Evolutionary conservation across 2,329 filamentous ascomycete species (phyloP), one percentile per base, ranked within the genome.

Genomic region (Claviceps africana): DNA sequence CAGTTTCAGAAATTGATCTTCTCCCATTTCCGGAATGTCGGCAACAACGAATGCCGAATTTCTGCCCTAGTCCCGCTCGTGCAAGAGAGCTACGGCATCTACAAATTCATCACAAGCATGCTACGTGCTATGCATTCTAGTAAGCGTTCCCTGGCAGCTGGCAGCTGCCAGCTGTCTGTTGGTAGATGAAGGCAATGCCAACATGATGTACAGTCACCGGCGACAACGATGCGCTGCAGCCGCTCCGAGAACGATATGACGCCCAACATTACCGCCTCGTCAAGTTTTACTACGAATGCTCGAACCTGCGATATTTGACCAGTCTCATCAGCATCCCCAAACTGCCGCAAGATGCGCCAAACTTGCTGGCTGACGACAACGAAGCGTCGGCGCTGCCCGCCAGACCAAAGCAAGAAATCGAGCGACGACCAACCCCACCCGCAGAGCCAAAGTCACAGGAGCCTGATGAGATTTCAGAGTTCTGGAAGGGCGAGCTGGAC

Each of bases 91-190:
- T 98, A 97, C 69, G 93, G 93, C 47, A 97, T 98, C 60, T 98
- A 98, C 76, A 97, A 97, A 70, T 98, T 98, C 67, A 90, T 96
- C 58, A 98, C 93, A 0, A 98, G 93, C 84, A 98, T 98, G 93
- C 72, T 98, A 56, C 82, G 93, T 52, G 93, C 93, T 17, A 96
- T 98, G 90, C 91, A 98, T 67, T 91, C 87, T 2, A 89, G 86
- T 90, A 74, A 64, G n/a, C 4, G 83, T 71, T 17, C 33, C 2
- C 11, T 30, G 30, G 15, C 21, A 25, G 21, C 22, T 25, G 42
- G 37, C n/a, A 40, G 6, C 37, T 40, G n/a, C n/a, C n/a, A n/a
- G n/a, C n/a, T n/a, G n/a, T n/a, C n/a, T n/a, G n/a, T 15, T 10
- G 40, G 15, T 13, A 10, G 5, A 51, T 39, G 31, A 11, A 19